Base-by-base conservation (phyloP, 1,284 basidiomycete species). In the Lignosus rhinocerotis region DNA sequence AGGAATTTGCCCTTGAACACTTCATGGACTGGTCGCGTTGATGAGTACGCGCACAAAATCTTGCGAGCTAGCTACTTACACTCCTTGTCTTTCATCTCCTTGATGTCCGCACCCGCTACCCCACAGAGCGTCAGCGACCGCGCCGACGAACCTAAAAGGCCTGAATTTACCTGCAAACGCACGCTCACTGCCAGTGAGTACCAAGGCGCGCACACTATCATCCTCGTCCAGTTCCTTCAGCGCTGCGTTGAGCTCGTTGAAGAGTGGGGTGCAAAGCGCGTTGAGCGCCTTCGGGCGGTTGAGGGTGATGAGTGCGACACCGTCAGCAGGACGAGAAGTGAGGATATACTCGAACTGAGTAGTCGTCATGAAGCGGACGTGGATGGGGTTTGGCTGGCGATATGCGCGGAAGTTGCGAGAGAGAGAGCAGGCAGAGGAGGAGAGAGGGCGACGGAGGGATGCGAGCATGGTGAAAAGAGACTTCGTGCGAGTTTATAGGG, bases 271-370 rank as follows among this genome's bases (percentile, higher is more conserved):
- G 69, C 84, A 92, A 60, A 99, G 80, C 39, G 97, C 96, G 73
- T 99, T 98, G 67, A 98, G 82, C 25, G 94, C 94, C 72, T 97
- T 98, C 51, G 97, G 96, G 56, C 96, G 84, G 80, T 99, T 98
- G 70, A 99, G 84, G 14, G 92, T 94, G 73, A 99, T 87, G 66
- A 98, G 88, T 9, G 86, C 82, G 52, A 99, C 94, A 51, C 85
- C 85, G 25, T 87, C 82, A 57, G 86, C 81, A 7, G 93, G 92
- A 54, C 80, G 80, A 6, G 90, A 87, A 36, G 89, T 83, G 59
- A 94, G 77, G 73, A 96, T 91, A 74, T 88, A 82, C 64, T 86
- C 80, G 76, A 91, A 92, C 52, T 71, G 67, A 34, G 69, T 66
- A 32, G 73, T 70, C 58, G 69, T 69, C 68, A 71, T 70, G 53